These are phyloP conservation scores for Solanum medicagineum DNA, from an alignment of 257 asterid genomes.

Conservation along the genomic window DNA sequence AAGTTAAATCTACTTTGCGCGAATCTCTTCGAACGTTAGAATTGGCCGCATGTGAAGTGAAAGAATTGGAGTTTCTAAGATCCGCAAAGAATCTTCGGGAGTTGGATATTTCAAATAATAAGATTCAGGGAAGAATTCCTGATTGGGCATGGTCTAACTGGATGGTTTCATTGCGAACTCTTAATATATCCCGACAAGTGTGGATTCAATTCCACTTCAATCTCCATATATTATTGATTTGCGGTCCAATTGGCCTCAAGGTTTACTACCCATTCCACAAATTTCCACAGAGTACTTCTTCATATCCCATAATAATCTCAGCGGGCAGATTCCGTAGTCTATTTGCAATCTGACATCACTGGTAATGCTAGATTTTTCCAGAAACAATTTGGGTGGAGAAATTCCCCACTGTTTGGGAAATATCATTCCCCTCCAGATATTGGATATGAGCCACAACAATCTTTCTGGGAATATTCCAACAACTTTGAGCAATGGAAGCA, in stretches of 20 bases:
- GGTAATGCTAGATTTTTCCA: background rate
- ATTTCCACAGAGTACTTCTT: background rate
- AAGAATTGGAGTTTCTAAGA: background rate
- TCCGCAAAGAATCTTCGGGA: background rate
- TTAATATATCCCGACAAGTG: background rate
- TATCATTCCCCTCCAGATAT: background rate
- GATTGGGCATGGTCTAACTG: background rate
- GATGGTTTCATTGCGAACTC: background rate
- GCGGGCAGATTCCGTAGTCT: background rate
- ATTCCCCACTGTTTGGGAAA: background rate
- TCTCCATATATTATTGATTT: too few relatives aligned
- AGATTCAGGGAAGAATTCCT: background rate
- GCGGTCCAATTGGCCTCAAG: too few relatives aligned
- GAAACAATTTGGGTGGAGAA: background rate
- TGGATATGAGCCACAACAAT: background rate
- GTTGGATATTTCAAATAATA: background rate
- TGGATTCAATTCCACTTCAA: too few relatives aligned
- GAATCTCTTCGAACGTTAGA: accelerated
- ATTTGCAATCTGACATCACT: background rate
- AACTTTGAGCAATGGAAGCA: background rate
- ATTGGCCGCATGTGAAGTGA: background rate
- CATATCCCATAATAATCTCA: background rate
- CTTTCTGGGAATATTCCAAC: constrained; percentile 2
- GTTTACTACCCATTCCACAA: background rate
- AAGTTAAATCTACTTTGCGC: background rate